Percentiles rank a stretch among this genome's conserved stretches.
Evolutionary conservation across 1,139 yeast genomes (phyloP).

Genomic region (Hemisphaericaspora subhashii): DNA sequence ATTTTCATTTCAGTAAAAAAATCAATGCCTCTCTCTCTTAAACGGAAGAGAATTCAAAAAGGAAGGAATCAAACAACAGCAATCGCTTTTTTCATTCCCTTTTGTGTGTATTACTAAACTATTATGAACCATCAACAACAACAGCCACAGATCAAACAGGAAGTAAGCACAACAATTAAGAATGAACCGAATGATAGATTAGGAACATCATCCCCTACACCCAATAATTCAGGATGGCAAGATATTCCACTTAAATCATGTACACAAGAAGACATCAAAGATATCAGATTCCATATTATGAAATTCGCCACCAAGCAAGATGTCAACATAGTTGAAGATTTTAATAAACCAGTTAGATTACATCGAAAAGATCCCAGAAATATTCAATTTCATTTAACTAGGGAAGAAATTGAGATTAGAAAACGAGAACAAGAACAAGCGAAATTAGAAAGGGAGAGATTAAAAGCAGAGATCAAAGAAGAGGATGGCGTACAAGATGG

Average conservation of each 20-base stretch:
- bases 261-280: constrained; percentile 67
- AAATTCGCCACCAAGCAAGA: constrained; percentile 73
- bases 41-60: no score
- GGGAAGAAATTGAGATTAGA: constrained; percentile 60
- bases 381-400: constrained; percentile 76
- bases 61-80: no score
- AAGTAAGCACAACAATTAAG: constrained; percentile 23
- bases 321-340: constrained; percentile 70
- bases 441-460: constrained; percentile 21
- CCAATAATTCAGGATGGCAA: constrained; percentile 51
- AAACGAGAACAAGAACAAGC: constrained; percentile 48
- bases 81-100: no score
- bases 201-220: constrained; percentile 4
- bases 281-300: constrained; percentile 76
- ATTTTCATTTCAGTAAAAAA: no score
- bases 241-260: constrained; percentile 76
- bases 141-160: constrained; percentile 30
- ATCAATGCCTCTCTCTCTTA: no score
- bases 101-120: background rate
- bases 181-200: constrained; percentile 16
- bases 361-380: constrained; percentile 93
- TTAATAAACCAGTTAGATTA: constrained; percentile 78
- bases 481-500: constrained; percentile 21
- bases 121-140: constrained; percentile 27
- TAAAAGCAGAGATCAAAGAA: constrained; percentile 29